Evolutionary conservation across 2,329 filamentous ascomycete species (phyloP), one percentile per base, ranked within the genome.

Genomic region (Pestalotiopsis sp.): DNA sequence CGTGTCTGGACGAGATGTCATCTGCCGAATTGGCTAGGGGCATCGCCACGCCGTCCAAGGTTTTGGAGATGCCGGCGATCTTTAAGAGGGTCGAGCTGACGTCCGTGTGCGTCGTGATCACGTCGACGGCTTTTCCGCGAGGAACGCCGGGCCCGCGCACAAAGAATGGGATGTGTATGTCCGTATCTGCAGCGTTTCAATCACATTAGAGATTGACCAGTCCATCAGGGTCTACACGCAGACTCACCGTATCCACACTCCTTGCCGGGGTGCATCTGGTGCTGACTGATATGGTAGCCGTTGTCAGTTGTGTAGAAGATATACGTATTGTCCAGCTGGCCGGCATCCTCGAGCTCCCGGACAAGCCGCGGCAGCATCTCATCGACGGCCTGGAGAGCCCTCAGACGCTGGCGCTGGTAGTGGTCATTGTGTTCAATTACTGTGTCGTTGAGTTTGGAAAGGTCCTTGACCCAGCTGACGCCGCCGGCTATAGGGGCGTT

Each of bases 261-360:
- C 78, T 90, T 90, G 1, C 88, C 88, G 1, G 87, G 86, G 56
- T 83, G 83, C 36, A 89, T 77, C 0, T 88, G 83, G 75, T 90
- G 87, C 72, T 89, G 86, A 9, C 86, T 84, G 68, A 90, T 85
- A 71, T 89, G 87, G 75, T 83, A 90, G 1, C 88, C 87, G 70
- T 90, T 90, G 75, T 90, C 87, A 3, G 83, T 83, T 13, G 85
- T 87, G 76, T 87, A 90, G 60, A 90, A 82, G 23, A 90, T 79
- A 70, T 88, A 89, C 0, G 87, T 86, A 31, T 89, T 86, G 67
- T 89, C 89, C 14, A 92, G 83, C 1, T 92, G 80, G 17, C 87
- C 89, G 13, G 79, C 78, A 0, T 81, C 72, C 3, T 82, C 78
- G 1, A 88, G 77, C 0, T 79, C 79, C 3, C 73, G 69, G 5